Percentiles rank a stretch among this genome's conserved stretches.
phyloP scores from a whole-genome alignment of 2,329 filamentous ascomycete genomes.

The Fusarium udum region DNA sequence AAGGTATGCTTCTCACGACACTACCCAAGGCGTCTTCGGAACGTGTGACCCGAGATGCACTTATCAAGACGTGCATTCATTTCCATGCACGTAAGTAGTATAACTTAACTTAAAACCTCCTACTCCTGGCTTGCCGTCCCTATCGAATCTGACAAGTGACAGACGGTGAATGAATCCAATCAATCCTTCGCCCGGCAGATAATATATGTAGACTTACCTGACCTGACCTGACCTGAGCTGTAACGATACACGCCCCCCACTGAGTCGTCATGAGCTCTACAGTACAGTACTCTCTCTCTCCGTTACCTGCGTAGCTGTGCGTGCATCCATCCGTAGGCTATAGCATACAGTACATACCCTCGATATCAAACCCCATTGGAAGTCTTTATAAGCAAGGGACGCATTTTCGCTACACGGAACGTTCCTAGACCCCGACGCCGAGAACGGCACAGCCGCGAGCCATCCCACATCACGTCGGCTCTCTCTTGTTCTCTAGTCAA shows the following conservation, averaged over 20 bases:
- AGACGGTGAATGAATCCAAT: background rate
- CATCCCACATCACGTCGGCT: background rate
- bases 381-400: constrained; percentile 1
- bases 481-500: background rate
- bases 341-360: background rate
- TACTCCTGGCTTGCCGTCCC: background rate
- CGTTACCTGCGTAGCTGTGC: background rate
- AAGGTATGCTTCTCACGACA: background rate
- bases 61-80: background rate
- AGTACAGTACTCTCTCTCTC: background rate
- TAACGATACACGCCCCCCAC: constrained; percentile 8
- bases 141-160: constrained; percentile 26
- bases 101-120: background rate
- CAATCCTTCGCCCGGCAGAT: background rate
- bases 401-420: constrained; percentile 2
- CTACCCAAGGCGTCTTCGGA: background rate
- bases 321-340: background rate
- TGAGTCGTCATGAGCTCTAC: constrained; percentile 6
- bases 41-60: background rate
- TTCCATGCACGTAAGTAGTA: constrained; percentile 9
- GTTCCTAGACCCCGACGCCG: constrained; percentile 1
- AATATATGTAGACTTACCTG: background rate
- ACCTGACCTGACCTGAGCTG: constrained; percentile 3
- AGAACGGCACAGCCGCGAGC: background rate
- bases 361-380: background rate